Base-by-base conservation (phyloP, 2,329 filamentous ascomycete genomes). In the Teratosphaeria epicoccoides region DNA sequence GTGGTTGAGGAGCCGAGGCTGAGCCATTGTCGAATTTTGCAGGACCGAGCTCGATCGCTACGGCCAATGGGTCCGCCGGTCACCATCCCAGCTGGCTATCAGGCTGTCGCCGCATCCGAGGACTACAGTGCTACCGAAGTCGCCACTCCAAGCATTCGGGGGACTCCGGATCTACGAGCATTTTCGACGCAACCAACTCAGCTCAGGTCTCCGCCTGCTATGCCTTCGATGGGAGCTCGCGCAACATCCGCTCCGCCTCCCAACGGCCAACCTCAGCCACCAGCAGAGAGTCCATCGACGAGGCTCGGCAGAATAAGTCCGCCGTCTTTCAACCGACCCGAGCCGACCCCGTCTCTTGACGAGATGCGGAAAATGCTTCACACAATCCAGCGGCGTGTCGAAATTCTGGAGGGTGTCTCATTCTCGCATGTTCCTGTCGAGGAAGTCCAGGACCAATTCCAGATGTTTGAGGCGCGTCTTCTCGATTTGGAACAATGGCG, bases 371-470 rank as follows among this genome's bases (percentile, higher is more conserved):
- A 77, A 17, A 79, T 88, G 53, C 55, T 68, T 9, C 60, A 60
- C 24, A 60, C 62, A 40, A 64, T 62, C 33, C 80, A 81, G 33
- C 74, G 78, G 49, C 81, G 87, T 1, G 66, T 91, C 11, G 83
- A 87, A 47, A 72, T 74, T 51, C 73, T 90, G 5, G 87, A 91
- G 67, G 86, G 77, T 48, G 73, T 78, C 1, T 88, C 84, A 0
- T 87, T 88, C 61, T 80, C 81, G 23, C 75, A 79, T 43, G 74
- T 76, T 17, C 76, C 77, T n/a, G 77, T 85, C 46, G 85, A 88
- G 22, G 83, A 86, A 33, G 79, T 86, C 47, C 73, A 82, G 17
- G 83, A 87, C 20, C 81, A 78, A 50, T 77, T 86, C 59, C 85
- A 88, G 28, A 70, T 80, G 46, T 66, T 80, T 44, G 86, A 89